Conservation (phyloP, 495 filamentous ascomycete species). For the Venustampulla echinocandica region DNA sequence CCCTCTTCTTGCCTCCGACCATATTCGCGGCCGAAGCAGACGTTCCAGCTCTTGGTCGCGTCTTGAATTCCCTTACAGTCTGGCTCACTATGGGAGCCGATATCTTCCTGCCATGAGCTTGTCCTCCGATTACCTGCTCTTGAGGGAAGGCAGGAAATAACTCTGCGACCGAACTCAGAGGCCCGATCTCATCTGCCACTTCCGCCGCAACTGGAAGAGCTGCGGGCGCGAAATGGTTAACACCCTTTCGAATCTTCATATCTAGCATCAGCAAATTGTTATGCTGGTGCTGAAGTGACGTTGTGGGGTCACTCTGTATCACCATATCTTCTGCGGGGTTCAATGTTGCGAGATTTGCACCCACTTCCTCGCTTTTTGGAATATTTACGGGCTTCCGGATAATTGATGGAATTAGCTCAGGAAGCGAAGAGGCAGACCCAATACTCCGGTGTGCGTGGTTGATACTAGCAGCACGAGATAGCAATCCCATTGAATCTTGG, state of each 20-base stretch:
- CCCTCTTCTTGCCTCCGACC: constrained; percentile 15
- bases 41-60: constrained; percentile 9
- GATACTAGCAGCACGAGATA: constrained; percentile 8
- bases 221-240: constrained; percentile 8
- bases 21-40: constrained; percentile 1
- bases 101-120: constrained; percentile 16
- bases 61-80: constrained; percentile 11
- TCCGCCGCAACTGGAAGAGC: not conserved
- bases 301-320: not conserved
- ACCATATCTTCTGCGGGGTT: not conserved
- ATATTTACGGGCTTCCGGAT: not conserved
- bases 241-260: too few relatives aligned
- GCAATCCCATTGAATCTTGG: constrained; percentile 18
- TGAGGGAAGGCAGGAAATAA: constrained; percentile 1
- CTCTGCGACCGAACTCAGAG: constrained; percentile 16
- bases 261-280: constrained; percentile 9
- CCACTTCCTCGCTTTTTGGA: not conserved
- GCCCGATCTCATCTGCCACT: not conserved
- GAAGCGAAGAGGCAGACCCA: constrained; percentile 17
- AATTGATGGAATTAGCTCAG: constrained; percentile 20
- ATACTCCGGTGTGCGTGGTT: constrained; percentile 15
- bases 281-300: constrained; percentile 10
- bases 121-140: not conserved
- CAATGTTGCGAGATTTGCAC: not conserved
- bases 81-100: constrained; percentile 18